Percentiles rank a stretch among this genome's conserved stretches.
phyloP scores from a whole-genome alignment of 2,329 filamentous ascomycete species.

The Ophiosphaerella narmari region DNA sequence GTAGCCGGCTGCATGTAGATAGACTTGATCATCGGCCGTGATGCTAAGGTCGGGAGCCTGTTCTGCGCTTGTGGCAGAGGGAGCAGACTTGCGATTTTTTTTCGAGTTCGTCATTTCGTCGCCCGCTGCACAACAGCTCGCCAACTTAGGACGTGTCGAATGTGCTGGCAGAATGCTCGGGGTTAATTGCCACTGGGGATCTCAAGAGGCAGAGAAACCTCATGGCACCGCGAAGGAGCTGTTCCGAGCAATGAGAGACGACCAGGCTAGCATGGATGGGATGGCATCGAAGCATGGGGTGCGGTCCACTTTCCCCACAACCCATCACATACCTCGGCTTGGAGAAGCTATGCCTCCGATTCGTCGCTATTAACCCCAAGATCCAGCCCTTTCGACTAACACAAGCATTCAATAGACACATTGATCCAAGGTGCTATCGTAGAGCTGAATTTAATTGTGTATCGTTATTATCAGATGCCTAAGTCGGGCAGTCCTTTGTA shows the following conservation, averaged over 20 bases:
- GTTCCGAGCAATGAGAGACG: background rate
- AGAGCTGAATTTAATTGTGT: too few species aligned
- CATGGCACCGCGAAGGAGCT: background rate
- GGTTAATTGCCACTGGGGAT: too few species aligned
- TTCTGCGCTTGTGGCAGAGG: conserved; percentile 23
- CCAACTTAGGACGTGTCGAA: background rate
- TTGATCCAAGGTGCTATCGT: too few species aligned
- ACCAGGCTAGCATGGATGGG: background rate
- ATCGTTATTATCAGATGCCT: too few species aligned
- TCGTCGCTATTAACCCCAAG: too few species aligned
- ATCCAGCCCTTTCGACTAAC: too few species aligned
- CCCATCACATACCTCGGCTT: conserved; percentile 21
- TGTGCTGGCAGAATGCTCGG: background rate
- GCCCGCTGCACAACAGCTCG: background rate
- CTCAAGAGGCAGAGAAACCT: background rate
- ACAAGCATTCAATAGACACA: too few species aligned
- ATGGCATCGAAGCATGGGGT: background rate
- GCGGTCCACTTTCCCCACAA: conserved; percentile 17
- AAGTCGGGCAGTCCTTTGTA: too few species aligned
- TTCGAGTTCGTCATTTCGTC: conserved; percentile 20
- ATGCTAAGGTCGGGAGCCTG: conserved; percentile 54
- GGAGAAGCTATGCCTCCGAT: conserved; percentile 13
- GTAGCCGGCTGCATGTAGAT: conserved; percentile 52
- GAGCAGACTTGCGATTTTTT: conserved; percentile 14
- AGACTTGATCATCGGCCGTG: conserved; percentile 49